A percentile compares a stretch with the other conserved stretches of the same genome.
These are phyloP conservation scores for Phaeosphaeria sp. DNA, from an alignment of 2,329 filamentous ascomycete genomes.

Conservation along the genomic window DNA sequence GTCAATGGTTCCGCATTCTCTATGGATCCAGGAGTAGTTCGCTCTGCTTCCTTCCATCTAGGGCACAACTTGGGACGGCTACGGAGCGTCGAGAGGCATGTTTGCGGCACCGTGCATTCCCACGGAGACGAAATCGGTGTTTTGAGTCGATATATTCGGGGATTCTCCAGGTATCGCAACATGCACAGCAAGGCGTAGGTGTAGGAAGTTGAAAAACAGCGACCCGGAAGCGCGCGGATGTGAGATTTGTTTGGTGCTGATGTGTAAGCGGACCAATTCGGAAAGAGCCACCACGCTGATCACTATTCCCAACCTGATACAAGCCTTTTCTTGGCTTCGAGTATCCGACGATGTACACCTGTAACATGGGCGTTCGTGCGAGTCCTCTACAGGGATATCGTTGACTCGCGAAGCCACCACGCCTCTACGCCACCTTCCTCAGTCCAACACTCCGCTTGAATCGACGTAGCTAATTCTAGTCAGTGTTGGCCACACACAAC, in stretches of 20 bases:
- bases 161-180: neutral
- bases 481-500: neutral
- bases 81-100: neutral
- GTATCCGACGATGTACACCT: too few relatives aligned
- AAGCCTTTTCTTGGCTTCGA: neutral
- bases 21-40: too few relatives aligned
- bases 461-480: slow-evolving; percentile 1
- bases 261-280: neutral
- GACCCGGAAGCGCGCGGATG: neutral
- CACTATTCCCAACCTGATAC: neutral
- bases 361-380: too few relatives aligned
- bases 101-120: neutral
- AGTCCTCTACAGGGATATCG: too few relatives aligned
- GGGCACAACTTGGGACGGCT: too few relatives aligned
- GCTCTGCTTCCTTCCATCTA: too few relatives aligned
- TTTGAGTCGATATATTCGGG: neutral
- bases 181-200: neutral
- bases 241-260: neutral
- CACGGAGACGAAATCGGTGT: neutral
- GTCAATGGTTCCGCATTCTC: too few relatives aligned
- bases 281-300: neutral
- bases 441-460: neutral
- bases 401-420: neutral
- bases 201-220: neutral
- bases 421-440: neutral